Conservation (phyloP, 2,329 filamentous ascomycete genomes). For the Fusarium sp. region DNA sequence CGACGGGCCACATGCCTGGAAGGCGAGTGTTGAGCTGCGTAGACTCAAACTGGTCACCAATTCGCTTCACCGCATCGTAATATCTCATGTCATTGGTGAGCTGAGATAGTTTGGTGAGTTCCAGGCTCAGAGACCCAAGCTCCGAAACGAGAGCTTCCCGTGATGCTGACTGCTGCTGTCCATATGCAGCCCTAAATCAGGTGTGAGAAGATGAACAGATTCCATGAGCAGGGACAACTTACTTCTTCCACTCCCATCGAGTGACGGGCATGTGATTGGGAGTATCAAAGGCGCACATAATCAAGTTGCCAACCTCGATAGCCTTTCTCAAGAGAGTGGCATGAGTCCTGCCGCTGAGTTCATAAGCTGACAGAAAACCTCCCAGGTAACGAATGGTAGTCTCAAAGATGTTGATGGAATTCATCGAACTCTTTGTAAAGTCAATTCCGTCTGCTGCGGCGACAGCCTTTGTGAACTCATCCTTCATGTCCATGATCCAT, state of each 20-base stretch:
- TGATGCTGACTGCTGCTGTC: constrained; percentile 37
- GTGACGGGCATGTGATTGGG: constrained; percentile 70
- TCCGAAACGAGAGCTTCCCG: constrained; percentile 43
- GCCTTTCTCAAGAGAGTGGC: constrained; percentile 69
- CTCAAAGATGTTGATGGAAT: constrained; percentile 72
- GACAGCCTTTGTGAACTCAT: constrained; percentile 73
- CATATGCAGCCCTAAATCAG: constrained; percentile 37
- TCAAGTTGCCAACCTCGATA: constrained; percentile 69
- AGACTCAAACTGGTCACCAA: constrained; percentile 66
- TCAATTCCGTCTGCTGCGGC: constrained; percentile 67
- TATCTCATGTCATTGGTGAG: constrained; percentile 70
- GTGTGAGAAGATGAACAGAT: constrained; percentile 16
- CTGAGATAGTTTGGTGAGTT: constrained; percentile 74
- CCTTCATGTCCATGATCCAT: constrained; percentile 75
- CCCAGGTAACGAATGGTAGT: constrained; percentile 77
- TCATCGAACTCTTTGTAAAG: constrained; percentile 62
- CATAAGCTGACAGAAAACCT: constrained; percentile 74
- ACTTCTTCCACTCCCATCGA: constrained; percentile 45
- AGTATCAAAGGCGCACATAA: constrained; percentile 75
- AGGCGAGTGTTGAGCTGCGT: constrained; percentile 65
- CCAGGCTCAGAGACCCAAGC: constrained; percentile 67
- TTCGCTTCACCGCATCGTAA: constrained; percentile 71
- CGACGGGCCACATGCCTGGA: constrained; percentile 73
- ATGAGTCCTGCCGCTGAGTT: constrained; percentile 65
- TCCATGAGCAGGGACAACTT: constrained; percentile 7